Base-by-base conservation (phyloP, 2,329 filamentous ascomycete genomes). In the Pseudocercospora fuligena region DNA sequence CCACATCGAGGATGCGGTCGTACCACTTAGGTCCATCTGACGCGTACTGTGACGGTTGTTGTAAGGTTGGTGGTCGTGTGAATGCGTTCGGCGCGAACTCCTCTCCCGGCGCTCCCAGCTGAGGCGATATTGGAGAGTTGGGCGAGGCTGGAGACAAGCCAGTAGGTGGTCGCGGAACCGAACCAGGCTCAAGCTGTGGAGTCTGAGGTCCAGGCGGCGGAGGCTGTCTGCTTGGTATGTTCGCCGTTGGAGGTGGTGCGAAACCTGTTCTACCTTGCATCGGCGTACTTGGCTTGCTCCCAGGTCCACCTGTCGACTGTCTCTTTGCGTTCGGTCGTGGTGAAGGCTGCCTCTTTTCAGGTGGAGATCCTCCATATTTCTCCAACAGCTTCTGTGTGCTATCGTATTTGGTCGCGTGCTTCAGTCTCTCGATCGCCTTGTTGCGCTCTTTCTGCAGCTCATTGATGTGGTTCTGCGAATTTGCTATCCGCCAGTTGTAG, bases 361-460 rank as follows among this genome's bases (percentile, higher is more conserved):
- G 63, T 23, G 89, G 88, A 21, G 84, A 82, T 9, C 88, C 91
- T 40, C 93, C 94, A 78, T 99, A 99, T 75, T 98, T 99, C 75
- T 98, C 92, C 11, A 99, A 87, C 66, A 99, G 81, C 77, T 97
- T 89, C 75, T 96, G 88, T 1, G 95, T 99, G 33, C 94, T 95
- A 80, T 98, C 92, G 82, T 97, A 99, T 79, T 92, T 97, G 36
- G 95, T 99, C 27, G 94, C 94, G 66, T 91, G 89, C 81, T 99
- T 99, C 69, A 99, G 88, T 80, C 94, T 94, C 78, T 97, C 91
- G 71, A 99, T 98, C 1, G 94, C 97, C 73, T 89, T 89, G 66
- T 92, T 88, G 62, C 94, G 89, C 79, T 97, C 92, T 62, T 88
- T 87, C 74, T 94, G 89, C 40, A 94, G 86, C 21, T 87, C 87